phyloP scores from a whole-genome alignment of 2,329 filamentous ascomycete genomes.

The Fusarium continuum region DNA sequence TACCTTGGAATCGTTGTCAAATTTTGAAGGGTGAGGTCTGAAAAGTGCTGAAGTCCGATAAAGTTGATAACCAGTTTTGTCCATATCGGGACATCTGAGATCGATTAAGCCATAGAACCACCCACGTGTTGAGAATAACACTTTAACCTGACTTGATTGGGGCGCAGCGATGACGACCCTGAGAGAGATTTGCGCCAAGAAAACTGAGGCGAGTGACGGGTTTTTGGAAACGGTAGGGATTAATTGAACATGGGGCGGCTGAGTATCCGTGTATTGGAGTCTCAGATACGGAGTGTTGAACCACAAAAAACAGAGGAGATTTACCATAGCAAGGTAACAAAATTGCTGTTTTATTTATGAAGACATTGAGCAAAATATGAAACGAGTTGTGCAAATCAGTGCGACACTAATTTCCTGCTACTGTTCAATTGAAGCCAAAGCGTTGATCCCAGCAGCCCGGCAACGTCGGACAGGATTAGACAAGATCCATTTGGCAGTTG shows the following conservation, averaged over 20 bases:
- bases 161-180: constrained; percentile 26
- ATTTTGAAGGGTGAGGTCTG: neutral
- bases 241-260: neutral
- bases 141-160: constrained; percentile 7
- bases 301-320: neutral
- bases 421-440: neutral
- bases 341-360: neutral
- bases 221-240: neutral
- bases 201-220: neutral
- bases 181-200: constrained; percentile 30
- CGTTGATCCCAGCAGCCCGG: constrained; percentile 10
- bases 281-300: neutral
- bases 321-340: too few relatives aligned
- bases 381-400: neutral
- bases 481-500: neutral
- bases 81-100: neutral
- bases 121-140: constrained; percentile 31
- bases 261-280: too few relatives aligned
- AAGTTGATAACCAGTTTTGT: neutral
- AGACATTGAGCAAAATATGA: neutral
- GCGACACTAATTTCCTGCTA: too few relatives aligned
- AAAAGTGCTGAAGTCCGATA: constrained; percentile 4
- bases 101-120: constrained; percentile 5
- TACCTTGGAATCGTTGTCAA: neutral
- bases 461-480: constrained; percentile 12